Evolutionary conservation across 208 protist genomes (phyloP).

Genomic region (Naegleria lovaniensis): DNA sequence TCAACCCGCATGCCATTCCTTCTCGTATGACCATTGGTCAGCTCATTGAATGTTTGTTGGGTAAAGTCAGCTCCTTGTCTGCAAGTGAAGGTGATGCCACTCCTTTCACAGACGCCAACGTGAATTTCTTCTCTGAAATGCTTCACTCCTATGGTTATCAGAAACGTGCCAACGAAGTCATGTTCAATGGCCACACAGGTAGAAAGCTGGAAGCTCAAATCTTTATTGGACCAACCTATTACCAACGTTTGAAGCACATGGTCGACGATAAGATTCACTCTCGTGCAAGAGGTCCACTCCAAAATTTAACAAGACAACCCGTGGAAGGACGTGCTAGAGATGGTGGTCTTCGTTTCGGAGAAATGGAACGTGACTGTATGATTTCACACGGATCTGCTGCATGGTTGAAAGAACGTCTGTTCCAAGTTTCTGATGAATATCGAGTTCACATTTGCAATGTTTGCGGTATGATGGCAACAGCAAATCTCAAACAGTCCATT

Average conservation of each 20-base stretch:
- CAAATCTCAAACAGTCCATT: slow-evolving; percentile 67
- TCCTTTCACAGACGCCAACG: slow-evolving; percentile 79
- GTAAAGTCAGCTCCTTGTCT: slow-evolving; percentile 61
- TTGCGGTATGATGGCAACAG: slow-evolving; percentile 82
- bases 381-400: slow-evolving; percentile 83
- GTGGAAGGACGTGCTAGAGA: slow-evolving; percentile 84
- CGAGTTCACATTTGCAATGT: slow-evolving; percentile 81
- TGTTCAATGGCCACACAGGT: slow-evolving; percentile 93
- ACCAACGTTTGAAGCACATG: slow-evolving; percentile 94
- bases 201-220: slow-evolving; percentile 72
- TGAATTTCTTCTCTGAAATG: slow-evolving; percentile 63
- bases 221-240: slow-evolving; percentile 93
- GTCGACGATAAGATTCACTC: slow-evolving; percentile 90
- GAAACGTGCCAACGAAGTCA: slow-evolving; percentile 70
- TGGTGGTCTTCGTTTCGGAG: slow-evolving; percentile 90
- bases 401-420: slow-evolving; percentile 81
- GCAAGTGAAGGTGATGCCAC: slow-evolving; percentile 84
- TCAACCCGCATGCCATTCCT: slow-evolving; percentile 97
- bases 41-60: slow-evolving; percentile 82
- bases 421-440: slow-evolving; percentile 77
- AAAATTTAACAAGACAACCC: slow-evolving; percentile 83
- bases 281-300: slow-evolving; percentile 73
- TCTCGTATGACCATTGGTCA: slow-evolving; percentile 98
- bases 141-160: slow-evolving; percentile 71
- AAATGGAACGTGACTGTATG: slow-evolving; percentile 96